Evolutionary conservation across 371 early-diverging fungal genomes (phyloP).

Genomic region (Rhizopus sp.): DNA sequence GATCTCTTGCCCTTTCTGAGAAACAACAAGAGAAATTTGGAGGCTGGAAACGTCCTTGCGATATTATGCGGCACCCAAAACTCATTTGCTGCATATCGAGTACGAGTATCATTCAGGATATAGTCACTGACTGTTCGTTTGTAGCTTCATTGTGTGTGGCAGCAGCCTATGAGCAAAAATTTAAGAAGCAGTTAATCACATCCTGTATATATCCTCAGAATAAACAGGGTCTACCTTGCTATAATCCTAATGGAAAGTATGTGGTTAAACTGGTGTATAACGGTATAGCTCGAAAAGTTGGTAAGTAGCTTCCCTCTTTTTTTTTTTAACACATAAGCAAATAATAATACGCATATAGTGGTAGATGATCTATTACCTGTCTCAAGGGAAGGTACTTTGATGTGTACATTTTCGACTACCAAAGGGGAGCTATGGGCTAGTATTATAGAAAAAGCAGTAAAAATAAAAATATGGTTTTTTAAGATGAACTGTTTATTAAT

Average conservation of each 20-base stretch:
- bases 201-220: slow-evolving; percentile 87
- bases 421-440: slow-evolving; percentile 85
- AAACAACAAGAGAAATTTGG: slow-evolving; percentile 76
- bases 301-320: slow-evolving; percentile 14
- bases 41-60: slow-evolving; percentile 81
- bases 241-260: slow-evolving; percentile 89
- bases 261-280: slow-evolving; percentile 82
- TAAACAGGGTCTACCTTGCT: slow-evolving; percentile 69
- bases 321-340: neutral
- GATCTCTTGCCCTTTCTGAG: slow-evolving; percentile 70
- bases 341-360: slow-evolving; percentile 38
- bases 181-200: slow-evolving; percentile 81
- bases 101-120: slow-evolving; percentile 72
- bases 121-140: slow-evolving; percentile 93
- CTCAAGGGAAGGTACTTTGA: slow-evolving; percentile 67
- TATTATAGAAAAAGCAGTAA: slow-evolving; percentile 86
- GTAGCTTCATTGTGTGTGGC: slow-evolving; percentile 90
- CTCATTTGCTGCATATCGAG: slow-evolving; percentile 69
- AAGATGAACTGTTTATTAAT: slow-evolving; percentile 1
- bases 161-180: slow-evolving; percentile 80
- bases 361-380: slow-evolving; percentile 89
- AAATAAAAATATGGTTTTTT: neutral
- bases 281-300: slow-evolving; percentile 82
- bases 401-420: slow-evolving; percentile 84
- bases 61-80: slow-evolving; percentile 67